Percentiles rank a stretch among this genome's conserved stretches.
phyloP scores from a whole-genome alignment of 2,329 filamentous ascomycete species.

The Diaporthe sp. region DNA sequence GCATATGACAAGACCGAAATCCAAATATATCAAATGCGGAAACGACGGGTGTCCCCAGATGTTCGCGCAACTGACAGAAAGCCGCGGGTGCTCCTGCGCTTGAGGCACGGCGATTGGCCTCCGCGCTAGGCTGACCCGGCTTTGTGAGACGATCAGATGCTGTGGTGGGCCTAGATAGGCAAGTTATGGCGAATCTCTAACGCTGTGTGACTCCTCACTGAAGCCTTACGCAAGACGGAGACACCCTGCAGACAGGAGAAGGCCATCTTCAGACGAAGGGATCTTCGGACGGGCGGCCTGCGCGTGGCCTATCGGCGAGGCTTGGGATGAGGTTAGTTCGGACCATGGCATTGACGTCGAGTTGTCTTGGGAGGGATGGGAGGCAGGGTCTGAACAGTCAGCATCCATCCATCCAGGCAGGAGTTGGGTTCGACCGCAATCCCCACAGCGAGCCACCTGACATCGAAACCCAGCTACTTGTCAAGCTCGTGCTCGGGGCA shows the following conservation, averaged over 20 bases:
- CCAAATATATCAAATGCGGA: slow-evolving; percentile 28
- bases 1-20: background rate
- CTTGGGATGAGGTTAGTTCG: slow-evolving; percentile 21
- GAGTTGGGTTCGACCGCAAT: background rate
- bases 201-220: background rate
- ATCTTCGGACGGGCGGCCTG: slow-evolving; percentile 23
- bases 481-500: slow-evolving; percentile 29
- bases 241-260: slow-evolving; percentile 26
- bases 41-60: slow-evolving; percentile 29
- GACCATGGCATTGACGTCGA: slow-evolving; percentile 27
- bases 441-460: slow-evolving; percentile 31
- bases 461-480: background rate
- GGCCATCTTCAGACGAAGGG: slow-evolving; percentile 22
- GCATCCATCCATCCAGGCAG: background rate
- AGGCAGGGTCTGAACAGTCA: slow-evolving; percentile 5
- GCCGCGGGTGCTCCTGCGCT: background rate
- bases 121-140: slow-evolving; percentile 28
- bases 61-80: slow-evolving; percentile 19
- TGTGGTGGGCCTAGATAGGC: background rate
- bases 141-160: slow-evolving; percentile 22
- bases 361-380: background rate
- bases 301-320: slow-evolving; percentile 13
- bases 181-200: slow-evolving; percentile 32
- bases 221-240: slow-evolving; percentile 27
- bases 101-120: slow-evolving; percentile 20